A percentile compares a stretch with the other conserved stretches of the same genome.
Evolutionary conservation across 345 rosid genomes (phyloP).

Genomic region (Gossypium thurberi): DNA sequence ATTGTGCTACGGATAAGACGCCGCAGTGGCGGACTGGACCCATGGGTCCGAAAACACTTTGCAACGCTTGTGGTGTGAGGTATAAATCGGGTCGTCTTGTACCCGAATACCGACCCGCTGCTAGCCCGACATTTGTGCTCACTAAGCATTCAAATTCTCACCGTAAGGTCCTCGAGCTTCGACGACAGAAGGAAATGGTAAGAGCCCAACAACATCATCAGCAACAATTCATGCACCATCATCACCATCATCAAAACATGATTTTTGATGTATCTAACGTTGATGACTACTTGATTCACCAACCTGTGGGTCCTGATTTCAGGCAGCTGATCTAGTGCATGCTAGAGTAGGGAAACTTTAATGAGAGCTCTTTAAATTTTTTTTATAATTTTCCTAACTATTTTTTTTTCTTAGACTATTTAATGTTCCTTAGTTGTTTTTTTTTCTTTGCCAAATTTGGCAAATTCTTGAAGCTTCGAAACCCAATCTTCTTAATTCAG

Average conservation of each 20-base stretch:
- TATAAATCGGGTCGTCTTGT: slow-evolving; percentile 72
- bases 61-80: slow-evolving; percentile 88
- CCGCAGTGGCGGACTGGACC: slow-evolving; percentile 89
- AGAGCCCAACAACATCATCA: slow-evolving; percentile 39
- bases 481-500: slow-evolving; percentile 25
- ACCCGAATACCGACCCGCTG: slow-evolving; percentile 73
- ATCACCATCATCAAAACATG: slow-evolving; percentile 40
- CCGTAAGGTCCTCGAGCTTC: slow-evolving; percentile 62
- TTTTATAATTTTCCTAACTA: neutral
- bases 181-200: slow-evolving; percentile 40
- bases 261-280: slow-evolving; percentile 63
- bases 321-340: slow-evolving; percentile 50
- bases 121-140: slow-evolving; percentile 68
- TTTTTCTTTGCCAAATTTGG: slow-evolving; percentile 5
- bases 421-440: neutral
- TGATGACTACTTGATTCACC: slow-evolving; percentile 82
- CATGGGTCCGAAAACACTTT: slow-evolving; percentile 74
- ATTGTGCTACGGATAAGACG: slow-evolving; percentile 73
- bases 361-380: neutral
- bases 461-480: slow-evolving; percentile 22
- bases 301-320: slow-evolving; percentile 73
- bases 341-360: slow-evolving; percentile 10
- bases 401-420: slow-evolving; percentile 15
- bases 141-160: slow-evolving; percentile 73
- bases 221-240: slow-evolving; percentile 43